Base-by-base conservation (phyloP, 2,329 filamentous ascomycete genomes). In the Chaetothyriales sp. region DNA sequence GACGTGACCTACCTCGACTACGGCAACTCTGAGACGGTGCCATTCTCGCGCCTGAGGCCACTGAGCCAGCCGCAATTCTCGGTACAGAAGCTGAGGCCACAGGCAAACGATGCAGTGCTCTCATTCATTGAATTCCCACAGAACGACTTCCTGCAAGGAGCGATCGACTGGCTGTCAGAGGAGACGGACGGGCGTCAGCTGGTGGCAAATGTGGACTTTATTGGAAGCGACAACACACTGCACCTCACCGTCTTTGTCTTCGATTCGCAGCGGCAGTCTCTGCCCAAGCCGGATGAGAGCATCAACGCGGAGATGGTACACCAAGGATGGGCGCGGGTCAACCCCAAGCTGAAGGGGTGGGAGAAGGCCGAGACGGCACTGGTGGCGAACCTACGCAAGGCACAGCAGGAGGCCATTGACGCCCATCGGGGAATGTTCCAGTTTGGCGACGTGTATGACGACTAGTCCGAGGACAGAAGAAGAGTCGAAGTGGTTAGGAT, bases 1-100 rank as follows among this genome's bases (percentile, higher is more conserved):
- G 92, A 98, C 68, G 83, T 98, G 22, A 72, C 93, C 45, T 98
- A 95, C 69, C 80, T 98, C 55, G 92, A 98, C 72, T 98, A 93
- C 68, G 92, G 92, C 61, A 98, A 98, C 75, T 83, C 79, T 50
- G 92, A 98, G 69, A 83, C 81, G 63, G 75, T 94, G 51, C 79
- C 89, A 0, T 98, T 90, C 88, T 77, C 80, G 20, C 77, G 79
- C 58, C 79, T 98, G 44, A 84, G 92, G 25, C 75, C 87, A n/a
- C 77, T 98, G 47, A 78, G 81, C 48, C 80, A 86, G 63, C 68
- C 79, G 15, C 83, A 89, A 61, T 98, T 96, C 73, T 79, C 79
- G 43, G 72, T 78, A 3, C 79, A 87, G 66, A 89, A 84, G 68
- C 80, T 98, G 53, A 89, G 85, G 69, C 73, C 86, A 0, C 92